These are phyloP conservation scores for Tricharina praecox DNA, from an alignment of 495 filamentous ascomycete genomes.

Conservation along the genomic window DNA sequence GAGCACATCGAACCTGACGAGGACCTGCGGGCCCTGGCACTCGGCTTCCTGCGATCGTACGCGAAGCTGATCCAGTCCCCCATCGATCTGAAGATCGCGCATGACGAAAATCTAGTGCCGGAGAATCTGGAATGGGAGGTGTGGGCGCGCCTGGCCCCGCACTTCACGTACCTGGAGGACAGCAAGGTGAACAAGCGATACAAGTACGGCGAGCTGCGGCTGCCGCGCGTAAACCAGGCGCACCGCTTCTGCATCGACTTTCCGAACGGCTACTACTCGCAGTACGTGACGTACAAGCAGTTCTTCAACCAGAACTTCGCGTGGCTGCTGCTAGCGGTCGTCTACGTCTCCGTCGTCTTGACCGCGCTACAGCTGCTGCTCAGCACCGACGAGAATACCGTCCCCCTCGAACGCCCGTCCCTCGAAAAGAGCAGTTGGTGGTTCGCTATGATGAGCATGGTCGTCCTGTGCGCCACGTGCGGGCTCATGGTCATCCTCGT, in stretches of 20 bases:
- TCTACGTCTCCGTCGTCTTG: slow-evolving; percentile 20
- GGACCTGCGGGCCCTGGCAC: slow-evolving; percentile 26
- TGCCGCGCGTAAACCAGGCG: slow-evolving; percentile 27
- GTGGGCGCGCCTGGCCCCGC: slow-evolving; percentile 8
- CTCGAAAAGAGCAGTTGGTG: neutral
- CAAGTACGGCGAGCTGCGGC: slow-evolving; percentile 30
- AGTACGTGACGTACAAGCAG: slow-evolving; percentile 9
- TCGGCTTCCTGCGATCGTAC: slow-evolving; percentile 32
- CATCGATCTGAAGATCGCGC: slow-evolving; percentile 31
- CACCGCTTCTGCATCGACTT: slow-evolving; percentile 1
- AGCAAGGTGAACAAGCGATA: slow-evolving; percentile 23
- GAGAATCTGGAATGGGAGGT: slow-evolving; percentile 12
- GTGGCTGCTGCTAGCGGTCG: slow-evolving; percentile 22
- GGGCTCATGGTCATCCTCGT: neutral
- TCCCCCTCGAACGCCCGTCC: neutral
- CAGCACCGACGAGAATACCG: neutral
- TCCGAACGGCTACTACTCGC: slow-evolving; percentile 15
- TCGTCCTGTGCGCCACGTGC: neutral
- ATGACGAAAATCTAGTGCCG: slow-evolving; percentile 23
- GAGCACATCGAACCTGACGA: neutral
- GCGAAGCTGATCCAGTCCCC: slow-evolving; percentile 27
- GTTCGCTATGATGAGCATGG: neutral
- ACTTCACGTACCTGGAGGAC: neutral
- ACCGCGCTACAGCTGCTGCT: neutral
- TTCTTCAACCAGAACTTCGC: slow-evolving; percentile 27